phyloP scores from a whole-genome alignment of 179 eudicot genomes.

The Camellia oleifera region DNA sequence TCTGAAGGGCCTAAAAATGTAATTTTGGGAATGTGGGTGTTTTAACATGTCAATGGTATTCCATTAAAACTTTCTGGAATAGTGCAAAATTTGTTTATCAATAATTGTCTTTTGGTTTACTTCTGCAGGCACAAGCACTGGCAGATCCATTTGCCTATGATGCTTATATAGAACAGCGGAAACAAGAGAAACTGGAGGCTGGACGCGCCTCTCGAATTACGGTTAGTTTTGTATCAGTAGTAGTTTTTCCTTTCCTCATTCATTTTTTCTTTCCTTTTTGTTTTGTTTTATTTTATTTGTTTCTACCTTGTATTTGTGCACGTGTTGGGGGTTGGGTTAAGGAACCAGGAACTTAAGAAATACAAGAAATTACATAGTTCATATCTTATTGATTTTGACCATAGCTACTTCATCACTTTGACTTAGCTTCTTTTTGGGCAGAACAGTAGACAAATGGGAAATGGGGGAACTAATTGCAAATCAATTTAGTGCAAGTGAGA shows the following conservation, averaged over 20 bases:
- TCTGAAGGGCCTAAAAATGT: not conserved
- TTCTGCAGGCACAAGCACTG: constrained; percentile 64
- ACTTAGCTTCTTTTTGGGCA: not conserved
- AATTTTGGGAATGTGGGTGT: not conserved
- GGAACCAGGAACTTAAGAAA: not conserved
- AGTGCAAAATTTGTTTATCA: not conserved
- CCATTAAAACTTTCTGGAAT: not conserved
- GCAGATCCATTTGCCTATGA: constrained; percentile 76
- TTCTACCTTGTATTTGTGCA: not conserved
- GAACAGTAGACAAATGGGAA: not conserved
- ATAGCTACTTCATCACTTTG: not conserved
- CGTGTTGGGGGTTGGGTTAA: not conserved
- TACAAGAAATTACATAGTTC: not conserved
- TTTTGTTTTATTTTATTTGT: not conserved
- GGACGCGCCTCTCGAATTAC: constrained; percentile 56
- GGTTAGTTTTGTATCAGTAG: constrained; percentile 40
- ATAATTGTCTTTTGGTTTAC: not conserved
- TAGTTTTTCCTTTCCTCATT: not conserved
- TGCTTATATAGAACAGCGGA: constrained; percentile 52
- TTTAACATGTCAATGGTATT: not conserved
- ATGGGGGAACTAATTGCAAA: not conserved
- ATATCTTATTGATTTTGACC: not conserved
- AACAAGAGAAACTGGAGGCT: constrained; percentile 57
- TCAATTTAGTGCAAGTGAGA: too few relatives aligned
- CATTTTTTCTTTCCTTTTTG: not conserved